phyloP scores from a whole-genome alignment of 2,329 filamentous ascomycete genomes.

The Teratosphaeria gauchensis region DNA sequence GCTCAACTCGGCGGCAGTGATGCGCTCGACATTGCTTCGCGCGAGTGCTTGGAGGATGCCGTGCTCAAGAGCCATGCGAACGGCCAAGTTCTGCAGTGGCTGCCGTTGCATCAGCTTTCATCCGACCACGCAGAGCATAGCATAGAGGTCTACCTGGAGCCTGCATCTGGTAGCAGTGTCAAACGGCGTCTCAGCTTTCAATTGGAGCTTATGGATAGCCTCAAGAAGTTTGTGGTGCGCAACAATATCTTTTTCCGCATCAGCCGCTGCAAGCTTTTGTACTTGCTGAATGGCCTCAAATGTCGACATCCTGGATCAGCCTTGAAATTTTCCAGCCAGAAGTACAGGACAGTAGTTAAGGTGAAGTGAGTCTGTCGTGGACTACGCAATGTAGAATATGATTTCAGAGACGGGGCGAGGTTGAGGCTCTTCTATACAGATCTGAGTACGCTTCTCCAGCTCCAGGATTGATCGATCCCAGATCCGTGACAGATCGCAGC shows the following conservation, averaged over 20 bases:
- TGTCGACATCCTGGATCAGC: not conserved
- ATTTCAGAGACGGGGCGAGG: too few relatives aligned
- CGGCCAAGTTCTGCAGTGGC: constrained; percentile 1
- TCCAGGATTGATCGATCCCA: too few relatives aligned
- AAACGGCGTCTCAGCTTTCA: constrained; percentile 4
- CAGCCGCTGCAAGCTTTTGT: not conserved
- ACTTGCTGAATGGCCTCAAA: not conserved
- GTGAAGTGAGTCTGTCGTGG: too few relatives aligned
- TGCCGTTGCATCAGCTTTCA: not conserved
- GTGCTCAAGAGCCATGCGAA: constrained; percentile 5
- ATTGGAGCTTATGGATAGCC: constrained; percentile 6
- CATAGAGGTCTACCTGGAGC: not conserved
- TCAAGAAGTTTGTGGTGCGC: constrained; percentile 3
- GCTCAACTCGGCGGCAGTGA: constrained; percentile 3
- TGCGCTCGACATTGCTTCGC: not conserved
- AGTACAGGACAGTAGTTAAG: too few relatives aligned
- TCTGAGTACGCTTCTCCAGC: too few relatives aligned
- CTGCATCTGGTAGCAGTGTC: constrained; percentile 1
- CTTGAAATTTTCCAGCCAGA: too few relatives aligned
- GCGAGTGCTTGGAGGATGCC: constrained; percentile 4
- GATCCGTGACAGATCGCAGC: too few relatives aligned
- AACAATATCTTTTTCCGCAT: not conserved
- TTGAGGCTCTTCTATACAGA: too few relatives aligned
- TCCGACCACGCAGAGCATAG: not conserved
- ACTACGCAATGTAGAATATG: too few relatives aligned